Evolutionary conservation across 2,329 filamentous ascomycete genomes (phyloP).

Genomic region (Colletotrichum sp.): DNA sequence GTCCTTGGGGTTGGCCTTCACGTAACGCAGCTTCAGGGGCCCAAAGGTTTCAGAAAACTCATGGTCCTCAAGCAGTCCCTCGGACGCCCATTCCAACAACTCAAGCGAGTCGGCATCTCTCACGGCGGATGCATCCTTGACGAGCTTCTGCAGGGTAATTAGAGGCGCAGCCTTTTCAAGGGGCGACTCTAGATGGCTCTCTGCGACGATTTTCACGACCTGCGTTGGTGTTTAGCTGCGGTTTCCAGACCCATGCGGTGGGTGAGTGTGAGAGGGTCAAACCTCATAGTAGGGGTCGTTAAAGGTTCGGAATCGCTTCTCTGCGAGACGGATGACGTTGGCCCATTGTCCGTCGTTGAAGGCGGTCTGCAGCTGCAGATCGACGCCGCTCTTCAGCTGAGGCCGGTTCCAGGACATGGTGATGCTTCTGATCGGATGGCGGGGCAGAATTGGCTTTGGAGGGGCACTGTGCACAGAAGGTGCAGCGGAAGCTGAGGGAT

Average conservation of each 20-base stretch:
- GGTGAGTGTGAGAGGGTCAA: constrained; percentile 20
- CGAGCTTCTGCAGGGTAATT: constrained; percentile 48
- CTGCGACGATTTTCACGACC: constrained; percentile 54
- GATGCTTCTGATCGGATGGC: constrained; percentile 27
- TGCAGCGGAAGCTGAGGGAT: constrained; percentile 1
- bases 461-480: constrained; percentile 18
- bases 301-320: constrained; percentile 51
- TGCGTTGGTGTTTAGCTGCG: constrained; percentile 24
- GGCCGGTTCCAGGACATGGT: constrained; percentile 29
- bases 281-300: constrained; percentile 65
- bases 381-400: constrained; percentile 53
- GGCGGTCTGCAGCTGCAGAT: constrained; percentile 59
- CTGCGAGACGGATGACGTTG: constrained; percentile 54
- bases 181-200: constrained; percentile 57
- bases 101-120: constrained; percentile 57
- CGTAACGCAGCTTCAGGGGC: constrained; percentile 52
- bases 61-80: constrained; percentile 38
- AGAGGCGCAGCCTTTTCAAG: constrained; percentile 49
- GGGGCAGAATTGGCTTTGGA: constrained; percentile 22
- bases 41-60: constrained; percentile 55
- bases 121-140: constrained; percentile 50
- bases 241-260: not conserved
- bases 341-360: constrained; percentile 61
- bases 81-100: constrained; percentile 60
- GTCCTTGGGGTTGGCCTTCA: constrained; percentile 58